phyloP scores from a whole-genome alignment of 495 filamentous ascomycete species.

The Annulohypoxylon maeteangense region DNA sequence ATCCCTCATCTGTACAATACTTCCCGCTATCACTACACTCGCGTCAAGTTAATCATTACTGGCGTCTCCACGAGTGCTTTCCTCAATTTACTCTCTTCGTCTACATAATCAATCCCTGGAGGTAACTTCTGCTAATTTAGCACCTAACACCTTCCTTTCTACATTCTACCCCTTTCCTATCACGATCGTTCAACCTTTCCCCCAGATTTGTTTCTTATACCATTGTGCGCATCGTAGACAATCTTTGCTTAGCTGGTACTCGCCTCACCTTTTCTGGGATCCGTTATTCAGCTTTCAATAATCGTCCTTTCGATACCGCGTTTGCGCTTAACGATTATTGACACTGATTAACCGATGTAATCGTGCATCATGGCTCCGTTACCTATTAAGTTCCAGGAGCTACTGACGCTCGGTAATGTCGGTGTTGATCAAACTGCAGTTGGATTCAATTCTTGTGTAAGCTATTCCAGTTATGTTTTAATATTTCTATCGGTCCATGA shows the following conservation, averaged over 20 bases:
- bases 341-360: constrained; percentile 40
- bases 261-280: constrained; percentile 27
- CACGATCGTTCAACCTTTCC: constrained; percentile 4
- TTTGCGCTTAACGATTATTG: constrained; percentile 34
- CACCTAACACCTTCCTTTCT: constrained; percentile 38
- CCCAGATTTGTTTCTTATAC: not conserved
- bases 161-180: constrained; percentile 27
- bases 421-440: constrained; percentile 89
- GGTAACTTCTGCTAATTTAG: constrained; percentile 38
- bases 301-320: constrained; percentile 20
- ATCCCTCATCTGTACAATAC: constrained; percentile 45
- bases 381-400: constrained; percentile 95
- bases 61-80: constrained; percentile 32
- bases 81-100: constrained; percentile 34
- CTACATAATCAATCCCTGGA: constrained; percentile 44
- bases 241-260: constrained; percentile 16
- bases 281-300: constrained; percentile 19
- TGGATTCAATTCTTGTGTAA: constrained; percentile 96
- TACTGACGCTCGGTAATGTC: constrained; percentile 82
- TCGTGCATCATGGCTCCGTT: constrained; percentile 62
- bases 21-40: constrained; percentile 25
- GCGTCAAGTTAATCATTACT: constrained; percentile 7
- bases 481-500: constrained; percentile 8
- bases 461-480: constrained; percentile 48
- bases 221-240: constrained; percentile 14